phyloP scores from a whole-genome alignment of 1,139 yeast genomes.

The Kazachstania sp. region DNA sequence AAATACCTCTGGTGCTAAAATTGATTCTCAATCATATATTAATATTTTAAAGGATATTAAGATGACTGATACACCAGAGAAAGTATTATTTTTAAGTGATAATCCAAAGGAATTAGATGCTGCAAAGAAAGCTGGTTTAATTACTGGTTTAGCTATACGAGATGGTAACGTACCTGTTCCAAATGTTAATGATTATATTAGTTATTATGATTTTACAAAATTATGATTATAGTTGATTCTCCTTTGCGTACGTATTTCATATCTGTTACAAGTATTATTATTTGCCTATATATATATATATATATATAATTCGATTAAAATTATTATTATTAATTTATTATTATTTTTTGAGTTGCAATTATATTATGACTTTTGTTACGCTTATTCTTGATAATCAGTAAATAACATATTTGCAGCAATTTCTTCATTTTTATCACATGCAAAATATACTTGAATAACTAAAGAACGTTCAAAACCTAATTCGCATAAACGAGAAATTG shows the following conservation, averaged over 20 bases:
- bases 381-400: constrained; percentile 31
- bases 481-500: constrained; percentile 80
- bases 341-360: not conserved
- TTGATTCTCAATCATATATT: constrained; percentile 47
- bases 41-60: constrained; percentile 47
- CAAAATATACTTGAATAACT: constrained; percentile 91
- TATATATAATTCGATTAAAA: too few species aligned
- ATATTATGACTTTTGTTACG: not conserved
- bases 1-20: constrained; percentile 71
- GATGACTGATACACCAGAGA: constrained; percentile 19
- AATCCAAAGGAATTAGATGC: constrained; percentile 62
- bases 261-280: not conserved
- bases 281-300: not conserved
- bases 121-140: constrained; percentile 59
- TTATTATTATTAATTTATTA: too few species aligned
- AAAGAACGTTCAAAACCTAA: constrained; percentile 83
- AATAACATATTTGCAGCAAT: constrained; percentile 85
- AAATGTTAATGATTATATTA: constrained; percentile 13
- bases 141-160: constrained; percentile 51
- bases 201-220: constrained; percentile 7
- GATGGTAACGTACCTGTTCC: constrained; percentile 65
- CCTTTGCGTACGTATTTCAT: not conserved
- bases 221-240: constrained; percentile 1
- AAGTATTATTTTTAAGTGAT: constrained; percentile 68
- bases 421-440: constrained; percentile 97